These are phyloP conservation scores for apple (Malus domestica) DNA, from an alignment of 306 rosid genomes.

Conservation along the genomic window ASM211411v1 NC_041795.1:14292001-14292500, in stretches of 20 bases:
- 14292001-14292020: not conserved
- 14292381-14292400: not conserved
- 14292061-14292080: slow-evolving; percentile 9
- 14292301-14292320: not conserved
- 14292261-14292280: slow-evolving; percentile 6
- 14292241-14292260: slow-evolving; percentile 12
- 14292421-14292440: not conserved
- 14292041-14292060: not conserved
- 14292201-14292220: slow-evolving; percentile 39
- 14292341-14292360: not conserved
- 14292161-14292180: slow-evolving; percentile 41
- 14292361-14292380: not conserved
- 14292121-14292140: slow-evolving; percentile 32
- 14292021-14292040: slow-evolving; percentile 10
- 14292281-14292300: slow-evolving; percentile 16
- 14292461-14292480: no score
- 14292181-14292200: slow-evolving; percentile 15
- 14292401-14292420: not conserved
- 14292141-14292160: slow-evolving; percentile 28
- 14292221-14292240: slow-evolving; percentile 30
- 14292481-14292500: no score
- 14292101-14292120: slow-evolving; percentile 30
- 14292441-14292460: not conserved
- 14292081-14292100: slow-evolving; percentile 16
- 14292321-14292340: not conserved